Conservation (phyloP, 2,329 filamentous ascomycete species). For the Cladosporium sp. region DNA sequence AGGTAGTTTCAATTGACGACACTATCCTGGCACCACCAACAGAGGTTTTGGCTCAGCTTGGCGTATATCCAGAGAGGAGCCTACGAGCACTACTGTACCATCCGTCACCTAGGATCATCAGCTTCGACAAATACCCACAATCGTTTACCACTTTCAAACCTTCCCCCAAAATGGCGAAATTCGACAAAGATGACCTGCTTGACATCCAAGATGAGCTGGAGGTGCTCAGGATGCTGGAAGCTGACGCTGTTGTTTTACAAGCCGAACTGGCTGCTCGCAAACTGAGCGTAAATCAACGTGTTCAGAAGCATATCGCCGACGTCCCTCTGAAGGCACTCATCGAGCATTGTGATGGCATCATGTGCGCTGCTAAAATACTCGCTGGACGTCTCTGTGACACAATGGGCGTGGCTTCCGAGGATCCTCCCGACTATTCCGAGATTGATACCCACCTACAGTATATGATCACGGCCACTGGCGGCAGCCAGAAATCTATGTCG, state of each 20-base stretch:
- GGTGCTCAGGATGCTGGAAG: constrained; percentile 38
- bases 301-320: constrained; percentile 39
- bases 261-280: constrained; percentile 32
- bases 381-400: constrained; percentile 36
- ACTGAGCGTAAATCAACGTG: constrained; percentile 40
- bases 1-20: constrained; percentile 10
- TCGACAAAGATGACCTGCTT: constrained; percentile 15
- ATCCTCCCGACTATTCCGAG: constrained; percentile 26
- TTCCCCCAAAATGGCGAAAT: neutral
- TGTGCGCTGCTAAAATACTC: constrained; percentile 44
- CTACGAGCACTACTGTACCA: constrained; percentile 7
- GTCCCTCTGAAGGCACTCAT: constrained; percentile 43
- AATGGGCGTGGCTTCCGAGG: constrained; percentile 25
- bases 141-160: constrained; percentile 13
- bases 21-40: constrained; percentile 7
- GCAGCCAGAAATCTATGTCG: constrained; percentile 17
- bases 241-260: constrained; percentile 30
- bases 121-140: constrained; percentile 13
- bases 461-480: constrained; percentile 25
- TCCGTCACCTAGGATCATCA: constrained; percentile 8
- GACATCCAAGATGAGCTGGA: constrained; percentile 42
- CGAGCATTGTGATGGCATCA: constrained; percentile 44
- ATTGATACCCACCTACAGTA: constrained; percentile 25
- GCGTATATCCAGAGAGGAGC: constrained; percentile 1
- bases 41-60: constrained; percentile 9